phyloP scores from a whole-genome alignment of 345 rosid species.

The Jatropha curcas region DNA sequence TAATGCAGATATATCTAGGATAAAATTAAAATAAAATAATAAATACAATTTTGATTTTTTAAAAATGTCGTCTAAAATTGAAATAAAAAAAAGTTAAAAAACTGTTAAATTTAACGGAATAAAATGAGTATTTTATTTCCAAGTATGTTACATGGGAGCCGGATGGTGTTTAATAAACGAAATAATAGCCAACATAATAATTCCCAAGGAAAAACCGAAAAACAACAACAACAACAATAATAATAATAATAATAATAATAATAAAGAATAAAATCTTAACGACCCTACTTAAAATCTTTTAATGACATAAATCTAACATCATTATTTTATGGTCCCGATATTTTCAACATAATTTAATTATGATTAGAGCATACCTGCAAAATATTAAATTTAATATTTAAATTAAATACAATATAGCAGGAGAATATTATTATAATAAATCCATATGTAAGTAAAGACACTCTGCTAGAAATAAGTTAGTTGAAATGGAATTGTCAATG shows the following conservation, averaged over 20 bases:
- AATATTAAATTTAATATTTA: neutral
- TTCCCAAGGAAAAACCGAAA: neutral
- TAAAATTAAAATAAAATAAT: too few relatives aligned
- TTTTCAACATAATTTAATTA: neutral
- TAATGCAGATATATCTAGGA: too few relatives aligned
- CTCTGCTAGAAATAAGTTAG: conserved; percentile 10
- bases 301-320: neutral
- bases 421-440: neutral
- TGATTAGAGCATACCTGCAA: neutral
- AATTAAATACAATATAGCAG: neutral
- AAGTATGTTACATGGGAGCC: neutral
- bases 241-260: too few relatives aligned
- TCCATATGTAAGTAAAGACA: too few relatives aligned
- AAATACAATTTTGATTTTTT: too few relatives aligned
- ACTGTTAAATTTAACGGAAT: too few relatives aligned
- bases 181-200: neutral
- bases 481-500: conserved; percentile 14
- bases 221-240: too few relatives aligned
- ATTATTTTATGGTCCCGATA: neutral
- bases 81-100: too few relatives aligned
- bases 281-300: neutral
- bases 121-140: neutral
- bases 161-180: neutral
- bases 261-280: neutral
- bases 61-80: too few relatives aligned